These are phyloP conservation scores for Gynochthodes officinalis DNA, from an alignment of 257 asterid species.

Conservation along the genomic window DNA sequence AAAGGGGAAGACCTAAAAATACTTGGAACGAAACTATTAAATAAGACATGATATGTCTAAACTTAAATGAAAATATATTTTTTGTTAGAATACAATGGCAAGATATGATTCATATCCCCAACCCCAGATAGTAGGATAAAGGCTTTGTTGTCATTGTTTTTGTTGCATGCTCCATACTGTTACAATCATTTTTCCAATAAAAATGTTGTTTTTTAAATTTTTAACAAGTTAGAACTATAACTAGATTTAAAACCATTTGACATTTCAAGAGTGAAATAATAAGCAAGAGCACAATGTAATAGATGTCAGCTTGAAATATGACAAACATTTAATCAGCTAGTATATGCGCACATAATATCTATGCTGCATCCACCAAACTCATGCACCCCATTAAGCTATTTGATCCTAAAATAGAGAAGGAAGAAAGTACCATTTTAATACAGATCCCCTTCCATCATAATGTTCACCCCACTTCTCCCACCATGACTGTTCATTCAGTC, in stretches of 20 bases:
- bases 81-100: no score
- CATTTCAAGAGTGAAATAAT: neutral
- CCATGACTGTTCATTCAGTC: slow-evolving; percentile 97
- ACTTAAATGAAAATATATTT: no score
- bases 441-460: slow-evolving; percentile 98
- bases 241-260: neutral
- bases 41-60: no score
- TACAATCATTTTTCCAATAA: neutral
- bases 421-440: slow-evolving; percentile 72
- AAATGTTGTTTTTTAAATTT: neutral
- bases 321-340: neutral
- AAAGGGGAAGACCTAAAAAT: no score
- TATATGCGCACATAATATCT: neutral
- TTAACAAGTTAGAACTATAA: neutral
- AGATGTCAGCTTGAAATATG: neutral
- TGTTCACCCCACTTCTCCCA: slow-evolving; percentile 99
- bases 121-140: no score
- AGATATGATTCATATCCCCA: no score
- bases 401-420: neutral
- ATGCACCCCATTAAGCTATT: neutral
- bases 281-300: neutral
- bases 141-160: no score
- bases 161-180: neutral
- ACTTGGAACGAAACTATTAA: no score
- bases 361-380: neutral